These are phyloP conservation scores for Paramyrothecium roridum DNA, from an alignment of 2,329 filamentous ascomycete species.

Conservation along the genomic window DNA sequence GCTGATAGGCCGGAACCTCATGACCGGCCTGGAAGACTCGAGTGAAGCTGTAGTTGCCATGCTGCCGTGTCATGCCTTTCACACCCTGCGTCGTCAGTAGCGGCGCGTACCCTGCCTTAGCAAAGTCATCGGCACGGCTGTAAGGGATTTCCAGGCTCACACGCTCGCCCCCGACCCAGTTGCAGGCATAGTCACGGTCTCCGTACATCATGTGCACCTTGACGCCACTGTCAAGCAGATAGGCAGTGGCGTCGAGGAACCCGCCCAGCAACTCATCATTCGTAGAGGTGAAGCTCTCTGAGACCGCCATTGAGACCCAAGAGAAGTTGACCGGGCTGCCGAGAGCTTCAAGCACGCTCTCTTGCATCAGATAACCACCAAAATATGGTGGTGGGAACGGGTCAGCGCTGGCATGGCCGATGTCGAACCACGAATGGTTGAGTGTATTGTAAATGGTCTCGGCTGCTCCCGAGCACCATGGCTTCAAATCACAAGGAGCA, in stretches of 20 bases:
- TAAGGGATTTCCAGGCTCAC: conserved; percentile 62
- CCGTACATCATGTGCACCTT: conserved; percentile 71
- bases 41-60: conserved; percentile 68
- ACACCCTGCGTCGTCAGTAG: conserved; percentile 62
- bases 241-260: conserved; percentile 49
- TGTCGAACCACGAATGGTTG: conserved; percentile 56
- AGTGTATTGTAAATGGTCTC: conserved; percentile 51
- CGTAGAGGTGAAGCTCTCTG: conserved; percentile 57
- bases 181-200: conserved; percentile 58
- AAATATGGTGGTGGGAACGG: conserved; percentile 64
- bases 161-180: conserved; percentile 68
- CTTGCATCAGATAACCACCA: conserved; percentile 58
- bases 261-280: conserved; percentile 53
- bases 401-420: conserved; percentile 51
- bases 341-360: conserved; percentile 53
- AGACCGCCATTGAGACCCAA: conserved; percentile 36
- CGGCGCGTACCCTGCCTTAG: conserved; percentile 64
- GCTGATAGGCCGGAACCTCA: conserved; percentile 58
- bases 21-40: conserved; percentile 65
- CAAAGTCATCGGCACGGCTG: conserved; percentile 41
- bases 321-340: conserved; percentile 61
- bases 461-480: conserved; percentile 49
- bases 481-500: conserved; percentile 44
- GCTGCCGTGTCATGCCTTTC: conserved; percentile 69
- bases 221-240: conserved; percentile 59